Base-by-base conservation (phyloP, 768 basidiomycete genomes). In the Termitomyces bulborhizus region DNA sequence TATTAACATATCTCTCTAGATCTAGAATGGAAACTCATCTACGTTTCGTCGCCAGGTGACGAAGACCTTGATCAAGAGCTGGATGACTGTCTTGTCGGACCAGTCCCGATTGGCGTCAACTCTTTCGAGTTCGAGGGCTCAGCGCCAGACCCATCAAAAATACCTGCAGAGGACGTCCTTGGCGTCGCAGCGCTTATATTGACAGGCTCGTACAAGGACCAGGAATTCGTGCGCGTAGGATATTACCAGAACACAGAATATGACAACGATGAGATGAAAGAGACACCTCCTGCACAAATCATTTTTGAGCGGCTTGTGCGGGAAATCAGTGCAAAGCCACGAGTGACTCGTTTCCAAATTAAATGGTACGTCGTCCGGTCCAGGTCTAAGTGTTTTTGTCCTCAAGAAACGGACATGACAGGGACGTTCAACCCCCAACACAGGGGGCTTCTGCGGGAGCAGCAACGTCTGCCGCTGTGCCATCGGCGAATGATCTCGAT, bases 201-300 rank as follows among this genome's bases (percentile, higher is more conserved):
- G 50, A 98, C 95, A 0, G 97, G 93, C 6, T 91, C 90, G 11
- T 99, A 98, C 71, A 84, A 86, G 39, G 96, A 98, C 50, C 95
- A 97, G 65, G 97, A 98, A 69, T 99, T 99, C 65, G 96, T 99
- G n/a, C 85, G 96, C 45, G 95, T 99, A 27, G 97, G 97, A 6
- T 98, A 99, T 69, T 99, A 99, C 70, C 97, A 98, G 72, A 95
- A 98, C 66, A 98, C 95, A 26, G 96, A 98, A 70, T 98, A 98
- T 66, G 96, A 97, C 69, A 92, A 90, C 63, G 90, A 93, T 51
- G 93, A 92, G 71, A 86, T 95, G 85, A 88, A 85, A 68, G 80
- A 85, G 65, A 80, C 71, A 13, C 88, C 85, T 15, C 87, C 90
- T 7, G 59, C 68, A 26, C 76, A 79, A 54, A 90, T 93, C 50